These are phyloP conservation scores for Penicillium sp. DNA, from an alignment of 2,329 filamentous ascomycete genomes.

Conservation along the genomic window DNA sequence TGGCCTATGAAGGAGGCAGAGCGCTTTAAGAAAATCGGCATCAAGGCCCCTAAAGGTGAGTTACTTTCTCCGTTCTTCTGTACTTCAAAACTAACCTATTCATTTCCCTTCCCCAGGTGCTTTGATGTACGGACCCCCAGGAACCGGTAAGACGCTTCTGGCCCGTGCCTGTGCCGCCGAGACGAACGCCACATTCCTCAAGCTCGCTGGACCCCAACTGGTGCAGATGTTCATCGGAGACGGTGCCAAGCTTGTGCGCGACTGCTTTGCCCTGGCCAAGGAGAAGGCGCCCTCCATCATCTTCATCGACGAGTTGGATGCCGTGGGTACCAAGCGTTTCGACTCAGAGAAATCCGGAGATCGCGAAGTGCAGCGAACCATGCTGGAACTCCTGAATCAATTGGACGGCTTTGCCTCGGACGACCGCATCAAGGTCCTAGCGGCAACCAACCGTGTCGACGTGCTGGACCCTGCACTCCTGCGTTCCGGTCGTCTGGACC, in stretches of 20 bases:
- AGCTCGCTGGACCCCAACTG: constrained; percentile 91
- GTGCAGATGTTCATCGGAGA: constrained; percentile 99
- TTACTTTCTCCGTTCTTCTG: constrained; percentile 5
- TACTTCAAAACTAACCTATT: constrained; percentile 8
- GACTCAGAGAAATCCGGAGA: constrained; percentile 97
- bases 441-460: constrained; percentile 88
- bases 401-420: constrained; percentile 95
- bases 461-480: constrained; percentile 86
- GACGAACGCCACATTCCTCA: constrained; percentile 96
- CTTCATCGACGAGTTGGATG: constrained; percentile 97
- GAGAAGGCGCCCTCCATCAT: constrained; percentile 99
- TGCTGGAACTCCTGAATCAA: constrained; percentile 97
- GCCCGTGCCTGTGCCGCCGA: constrained; percentile 94
- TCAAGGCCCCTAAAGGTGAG: constrained; percentile 96
- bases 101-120: constrained; percentile 54
- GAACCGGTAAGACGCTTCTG: constrained; percentile 50
- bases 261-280: constrained; percentile 94
- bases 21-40: constrained; percentile 98
- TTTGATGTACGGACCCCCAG: constrained; percentile 76
- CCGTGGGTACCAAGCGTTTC: constrained; percentile 97
- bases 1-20: constrained; percentile 99
- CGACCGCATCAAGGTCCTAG: constrained; percentile 91
- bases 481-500: constrained; percentile 81
- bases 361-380: constrained; percentile 93
- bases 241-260: constrained; percentile 90